A percentile compares a stretch with the other conserved stretches of the same genome.
phyloP scores from a whole-genome alignment of 108 stramenopile species.

The Cyclotella atomus region DNA sequence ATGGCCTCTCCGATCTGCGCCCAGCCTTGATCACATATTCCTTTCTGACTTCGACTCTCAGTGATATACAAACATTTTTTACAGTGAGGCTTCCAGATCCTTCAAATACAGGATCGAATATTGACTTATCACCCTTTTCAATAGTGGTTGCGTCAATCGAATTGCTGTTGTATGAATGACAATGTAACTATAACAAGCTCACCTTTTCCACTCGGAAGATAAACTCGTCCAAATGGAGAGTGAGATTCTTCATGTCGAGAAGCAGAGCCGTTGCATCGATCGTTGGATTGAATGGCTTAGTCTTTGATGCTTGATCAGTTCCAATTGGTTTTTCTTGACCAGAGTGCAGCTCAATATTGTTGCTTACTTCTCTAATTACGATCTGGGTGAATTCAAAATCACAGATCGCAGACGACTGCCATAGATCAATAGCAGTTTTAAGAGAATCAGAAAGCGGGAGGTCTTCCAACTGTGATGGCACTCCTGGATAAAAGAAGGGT shows the following conservation, averaged over 20 bases:
- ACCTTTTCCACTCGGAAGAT: conserved; percentile 77
- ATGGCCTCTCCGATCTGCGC: conserved; percentile 47
- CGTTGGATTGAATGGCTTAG: conserved; percentile 66
- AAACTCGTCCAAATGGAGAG: conserved; percentile 71
- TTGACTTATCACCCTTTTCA: too few species aligned
- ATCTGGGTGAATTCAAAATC: conserved; percentile 87
- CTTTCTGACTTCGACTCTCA: conserved; percentile 77
- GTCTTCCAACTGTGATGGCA: conserved; percentile 55
- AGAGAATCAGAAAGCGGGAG: conserved; percentile 75
- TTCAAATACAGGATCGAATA: conserved; percentile 90
- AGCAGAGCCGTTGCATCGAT: conserved; percentile 77
- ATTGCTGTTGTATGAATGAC: too few species aligned
- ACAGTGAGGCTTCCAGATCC: conserved; percentile 68
- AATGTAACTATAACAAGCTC: too few species aligned
- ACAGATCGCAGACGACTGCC: conserved; percentile 80
- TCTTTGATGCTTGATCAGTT: background rate
- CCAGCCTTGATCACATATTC: conserved; percentile 45
- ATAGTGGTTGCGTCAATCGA: too few species aligned
- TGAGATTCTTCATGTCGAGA: conserved; percentile 80
- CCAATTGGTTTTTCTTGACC: conserved; percentile 34
- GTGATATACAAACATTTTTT: conserved; percentile 74
- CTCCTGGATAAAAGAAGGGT: conserved; percentile 20
- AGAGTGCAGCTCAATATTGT: conserved; percentile 72
- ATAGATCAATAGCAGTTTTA: conserved; percentile 81
- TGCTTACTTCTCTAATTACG: conserved; percentile 79